Base-by-base conservation (phyloP, 2,329 filamentous ascomycete genomes). In the Phyllosticta citrichinensis region DNA sequence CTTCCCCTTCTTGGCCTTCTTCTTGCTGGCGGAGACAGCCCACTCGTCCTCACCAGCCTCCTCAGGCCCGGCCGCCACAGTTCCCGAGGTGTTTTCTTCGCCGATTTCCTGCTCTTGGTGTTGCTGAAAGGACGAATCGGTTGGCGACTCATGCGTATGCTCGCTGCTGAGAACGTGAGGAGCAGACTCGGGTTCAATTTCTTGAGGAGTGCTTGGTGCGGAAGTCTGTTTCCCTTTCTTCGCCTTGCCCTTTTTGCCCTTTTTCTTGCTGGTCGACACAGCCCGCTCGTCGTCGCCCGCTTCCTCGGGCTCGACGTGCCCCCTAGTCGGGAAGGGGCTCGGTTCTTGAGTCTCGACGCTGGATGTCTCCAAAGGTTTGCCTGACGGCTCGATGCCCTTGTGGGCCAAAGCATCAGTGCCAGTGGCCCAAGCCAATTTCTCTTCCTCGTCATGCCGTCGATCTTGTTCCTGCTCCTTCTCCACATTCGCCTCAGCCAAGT, bases 1-100 rank as follows among this genome's bases (percentile, higher is more conserved):
- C 62, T 68, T 68, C 17, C 33, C 63, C 52, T 65, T 66, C 51
- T 66, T 66, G 51, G 64, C 64, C 58, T 68, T 68, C 56, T 68
- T 69, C 64, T 66, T 67, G 56, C 52, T 52, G 27, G 30, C 52
- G 19, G 58, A 22, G 6, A 56, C 33, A 27, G 63, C 60, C 58
- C 35, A 58, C n/a, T 66, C 60, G 10, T 63, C 62, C 17, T 62
- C 60, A 3, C 33, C 55, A 25, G 51, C 52, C 24, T 62, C 59
- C 5, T 56, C 51, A 8, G 51, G n/a, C 5, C 20, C 30, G 14
- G 27, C 27, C 27, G 27, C 27, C 6, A 30, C 27, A 8, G 40
- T 8, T 40, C 11, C 40, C 17, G 40, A n/a, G 17, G 17, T n/a
- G n/a, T 2, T 17, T 11, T 47, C 17, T 47, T 47, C 40, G 4